phyloP scores from a whole-genome alignment of 768 basidiomycete species.

The Phlebiopsis gigantea region DNA sequence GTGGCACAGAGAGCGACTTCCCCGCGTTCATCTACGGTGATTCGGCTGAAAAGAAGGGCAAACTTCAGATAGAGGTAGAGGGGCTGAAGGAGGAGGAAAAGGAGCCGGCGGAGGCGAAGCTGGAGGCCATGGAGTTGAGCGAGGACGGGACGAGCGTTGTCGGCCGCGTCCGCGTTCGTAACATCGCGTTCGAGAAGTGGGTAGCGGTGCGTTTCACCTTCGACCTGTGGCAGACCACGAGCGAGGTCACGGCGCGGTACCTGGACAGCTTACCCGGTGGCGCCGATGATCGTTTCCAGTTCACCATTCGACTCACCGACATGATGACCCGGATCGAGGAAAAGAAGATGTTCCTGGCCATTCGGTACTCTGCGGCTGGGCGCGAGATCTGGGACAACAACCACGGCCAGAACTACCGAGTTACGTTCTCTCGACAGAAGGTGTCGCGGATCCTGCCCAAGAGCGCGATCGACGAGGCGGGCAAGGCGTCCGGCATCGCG shows the following conservation, averaged over 20 bases:
- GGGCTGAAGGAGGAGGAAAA: conserved; percentile 8
- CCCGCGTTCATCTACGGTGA: conserved; percentile 60
- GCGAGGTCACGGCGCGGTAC: conserved; percentile 82
- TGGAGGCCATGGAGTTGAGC: conserved; percentile 53
- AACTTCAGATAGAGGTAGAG: conserved; percentile 21
- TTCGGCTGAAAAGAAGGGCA: conserved; percentile 28
- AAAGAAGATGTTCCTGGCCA: conserved; percentile 74
- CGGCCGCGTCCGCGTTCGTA: conserved; percentile 77
- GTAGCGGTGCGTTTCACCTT: conserved; percentile 89
- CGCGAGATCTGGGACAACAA: conserved; percentile 95
- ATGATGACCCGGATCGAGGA: conserved; percentile 72
- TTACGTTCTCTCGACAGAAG: conserved; percentile 50
- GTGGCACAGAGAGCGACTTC: conserved; percentile 75
- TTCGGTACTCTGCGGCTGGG: conserved; percentile 66
- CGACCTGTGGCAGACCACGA: conserved; percentile 94
- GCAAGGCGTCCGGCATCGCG: conserved; percentile 40
- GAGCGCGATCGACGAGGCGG: conserved; percentile 23
- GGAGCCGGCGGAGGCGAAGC: conserved; percentile 33
- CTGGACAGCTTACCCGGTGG: conserved; percentile 35
- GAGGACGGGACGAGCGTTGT: conserved; percentile 49
- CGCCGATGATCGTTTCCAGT: conserved; percentile 62
- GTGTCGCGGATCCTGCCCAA: conserved; percentile 16
- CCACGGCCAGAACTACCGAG: conserved; percentile 67
- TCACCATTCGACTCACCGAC: conserved; percentile 74
- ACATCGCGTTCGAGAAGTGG: conserved; percentile 84